phyloP scores from a whole-genome alignment of 495 filamentous ascomycete genomes.

The Annulohypoxylon maeteangense region DNA sequence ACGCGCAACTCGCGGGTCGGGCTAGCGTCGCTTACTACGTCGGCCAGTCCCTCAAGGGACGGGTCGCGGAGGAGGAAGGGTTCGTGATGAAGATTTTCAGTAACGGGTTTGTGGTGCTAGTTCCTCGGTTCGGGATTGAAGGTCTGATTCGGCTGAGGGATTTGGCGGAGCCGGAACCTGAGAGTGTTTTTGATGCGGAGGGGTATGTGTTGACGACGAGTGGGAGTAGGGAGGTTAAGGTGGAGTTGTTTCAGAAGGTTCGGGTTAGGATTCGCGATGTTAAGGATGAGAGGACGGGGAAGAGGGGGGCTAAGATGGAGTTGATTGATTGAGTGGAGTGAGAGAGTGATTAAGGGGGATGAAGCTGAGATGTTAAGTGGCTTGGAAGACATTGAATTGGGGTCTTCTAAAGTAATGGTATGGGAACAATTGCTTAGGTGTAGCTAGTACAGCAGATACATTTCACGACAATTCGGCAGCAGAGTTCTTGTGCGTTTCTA shows the following conservation, averaged over 20 bases:
- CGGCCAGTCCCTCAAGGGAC: slow-evolving; percentile 90
- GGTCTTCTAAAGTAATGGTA: not conserved
- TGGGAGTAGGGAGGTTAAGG: slow-evolving; percentile 64
- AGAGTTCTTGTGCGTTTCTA: not conserved
- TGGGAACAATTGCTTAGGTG: too few species aligned
- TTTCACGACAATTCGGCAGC: not conserved
- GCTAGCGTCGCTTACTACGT: slow-evolving; percentile 97
- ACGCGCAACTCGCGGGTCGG: slow-evolving; percentile 93
- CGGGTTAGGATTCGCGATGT: slow-evolving; percentile 87
- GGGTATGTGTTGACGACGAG: slow-evolving; percentile 74
- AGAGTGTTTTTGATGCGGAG: slow-evolving; percentile 83
- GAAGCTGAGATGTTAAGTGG: slow-evolving; percentile 60
- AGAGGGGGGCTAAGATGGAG: slow-evolving; percentile 84
- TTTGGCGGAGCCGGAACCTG: slow-evolving; percentile 77
- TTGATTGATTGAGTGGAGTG: slow-evolving; percentile 54
- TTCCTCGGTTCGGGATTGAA: slow-evolving; percentile 95
- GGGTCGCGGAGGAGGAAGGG: slow-evolving; percentile 83
- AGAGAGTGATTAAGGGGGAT: slow-evolving; percentile 67
- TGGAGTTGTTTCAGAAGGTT: slow-evolving; percentile 93
- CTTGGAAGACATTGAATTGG: not conserved
- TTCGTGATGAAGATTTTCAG: slow-evolving; percentile 97
- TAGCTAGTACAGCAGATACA: not conserved
- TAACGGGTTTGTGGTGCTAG: slow-evolving; percentile 96
- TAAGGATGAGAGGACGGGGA: slow-evolving; percentile 92
- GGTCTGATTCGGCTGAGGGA: slow-evolving; percentile 86